phyloP scores from a whole-genome alignment of 441 rosid species.

The Arabidopsis lyrata region DNA sequence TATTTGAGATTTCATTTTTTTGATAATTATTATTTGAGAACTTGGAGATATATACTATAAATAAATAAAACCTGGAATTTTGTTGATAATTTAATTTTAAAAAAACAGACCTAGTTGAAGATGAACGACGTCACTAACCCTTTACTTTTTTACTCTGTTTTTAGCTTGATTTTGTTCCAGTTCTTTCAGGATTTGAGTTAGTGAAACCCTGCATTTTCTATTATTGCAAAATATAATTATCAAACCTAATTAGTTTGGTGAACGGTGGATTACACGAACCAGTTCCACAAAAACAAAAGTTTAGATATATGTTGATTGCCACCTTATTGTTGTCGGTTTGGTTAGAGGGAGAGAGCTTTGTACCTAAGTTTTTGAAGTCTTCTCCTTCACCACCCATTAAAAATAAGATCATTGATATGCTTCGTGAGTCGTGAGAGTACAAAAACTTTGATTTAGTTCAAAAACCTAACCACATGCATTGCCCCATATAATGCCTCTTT shows the following conservation, averaged over 20 bases:
- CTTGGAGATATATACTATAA: neutral
- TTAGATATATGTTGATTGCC: neutral
- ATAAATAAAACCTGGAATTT: no score
- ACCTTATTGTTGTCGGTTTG: conserved; percentile 21
- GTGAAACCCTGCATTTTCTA: no score
- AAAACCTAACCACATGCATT: conserved; percentile 11
- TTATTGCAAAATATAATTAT: neutral
- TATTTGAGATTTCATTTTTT: no score
- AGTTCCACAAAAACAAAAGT: neutral
- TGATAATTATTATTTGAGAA: neutral
- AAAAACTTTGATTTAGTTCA: no score
- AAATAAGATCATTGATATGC: neutral
- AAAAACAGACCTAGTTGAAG: neutral
- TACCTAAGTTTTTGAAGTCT: neutral
- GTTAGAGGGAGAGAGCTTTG: conserved; percentile 2
- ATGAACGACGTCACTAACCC: neutral
- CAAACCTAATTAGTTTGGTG: neutral
- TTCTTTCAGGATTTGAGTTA: neutral
- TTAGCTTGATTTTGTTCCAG: neutral
- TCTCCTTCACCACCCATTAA: neutral
- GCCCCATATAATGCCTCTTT: neutral
- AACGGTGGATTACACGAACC: neutral
- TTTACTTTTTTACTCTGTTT: no score
- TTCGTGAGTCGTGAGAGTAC: neutral
- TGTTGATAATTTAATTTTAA: neutral